phyloP scores from a whole-genome alignment of 768 basidiomycete species.

The Lentinus tigrinus region DNA sequence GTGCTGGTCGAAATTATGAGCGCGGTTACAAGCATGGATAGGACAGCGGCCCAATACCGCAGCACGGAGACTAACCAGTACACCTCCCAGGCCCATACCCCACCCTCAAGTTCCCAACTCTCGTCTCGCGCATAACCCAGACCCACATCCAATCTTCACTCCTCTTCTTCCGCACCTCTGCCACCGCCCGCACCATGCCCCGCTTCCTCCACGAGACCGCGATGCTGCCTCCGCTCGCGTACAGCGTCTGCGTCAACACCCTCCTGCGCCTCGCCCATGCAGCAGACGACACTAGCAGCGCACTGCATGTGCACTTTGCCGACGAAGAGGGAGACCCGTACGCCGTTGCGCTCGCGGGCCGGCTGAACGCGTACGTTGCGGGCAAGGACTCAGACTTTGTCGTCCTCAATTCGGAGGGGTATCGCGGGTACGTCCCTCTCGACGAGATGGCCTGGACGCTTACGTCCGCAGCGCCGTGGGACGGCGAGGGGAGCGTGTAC shows the following conservation, averaged over 20 bases:
- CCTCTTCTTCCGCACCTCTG: slow-evolving; percentile 81
- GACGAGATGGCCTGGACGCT: slow-evolving; percentile 70
- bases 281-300: neutral
- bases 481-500: slow-evolving; percentile 12
- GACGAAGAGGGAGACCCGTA: slow-evolving; percentile 84
- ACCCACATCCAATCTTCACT: slow-evolving; percentile 59
- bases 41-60: too few relatives aligned
- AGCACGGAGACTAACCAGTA: too few relatives aligned
- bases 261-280: slow-evolving; percentile 34
- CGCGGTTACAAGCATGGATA: too few relatives aligned
- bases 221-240: slow-evolving; percentile 70
- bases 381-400: slow-evolving; percentile 85
- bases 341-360: slow-evolving; percentile 80
- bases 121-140: slow-evolving; percentile 56
- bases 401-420: slow-evolving; percentile 72
- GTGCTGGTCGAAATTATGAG: neutral
- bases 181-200: slow-evolving; percentile 55
- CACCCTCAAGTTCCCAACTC: slow-evolving; percentile 68
- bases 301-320: slow-evolving; percentile 63
- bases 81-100: slow-evolving; percentile 59
- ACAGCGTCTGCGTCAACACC: slow-evolving; percentile 56
- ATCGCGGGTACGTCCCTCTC: slow-evolving; percentile 75
- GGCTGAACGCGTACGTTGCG: slow-evolving; percentile 69
- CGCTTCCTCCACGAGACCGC: slow-evolving; percentile 73
- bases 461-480: slow-evolving; percentile 12